Evolutionary conservation across 768 basidiomycete genomes (phyloP).

Genomic region (Mycena filopes): DNA sequence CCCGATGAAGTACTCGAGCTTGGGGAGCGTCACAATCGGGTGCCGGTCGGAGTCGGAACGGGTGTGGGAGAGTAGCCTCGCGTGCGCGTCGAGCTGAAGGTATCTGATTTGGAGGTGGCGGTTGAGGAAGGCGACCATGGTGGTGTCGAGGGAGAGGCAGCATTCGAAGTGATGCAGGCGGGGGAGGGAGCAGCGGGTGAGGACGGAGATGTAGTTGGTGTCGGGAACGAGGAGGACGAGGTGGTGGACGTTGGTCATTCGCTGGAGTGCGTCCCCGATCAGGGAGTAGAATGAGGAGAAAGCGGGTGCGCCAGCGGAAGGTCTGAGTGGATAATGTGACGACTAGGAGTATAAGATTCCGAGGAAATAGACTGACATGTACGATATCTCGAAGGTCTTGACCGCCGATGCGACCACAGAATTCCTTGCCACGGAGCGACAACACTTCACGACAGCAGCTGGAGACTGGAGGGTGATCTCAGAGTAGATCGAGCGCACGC

Average conservation of each 20-base stretch:
- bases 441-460: conserved; percentile 44
- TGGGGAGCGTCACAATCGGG: conserved; percentile 41
- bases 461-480: conserved; percentile 45
- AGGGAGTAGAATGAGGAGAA: conserved; percentile 45
- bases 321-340: conserved; percentile 32
- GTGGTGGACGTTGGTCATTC: conserved; percentile 40
- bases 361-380: conserved; percentile 42
- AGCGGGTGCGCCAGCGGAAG: conserved; percentile 34
- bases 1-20: conserved; percentile 49
- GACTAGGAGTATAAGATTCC: conserved; percentile 1
- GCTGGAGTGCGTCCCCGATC: conserved; percentile 41
- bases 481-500: conserved; percentile 46
- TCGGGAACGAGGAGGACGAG: conserved; percentile 47
- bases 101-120: conserved; percentile 47
- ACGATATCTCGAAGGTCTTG: conserved; percentile 45
- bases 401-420: conserved; percentile 41
- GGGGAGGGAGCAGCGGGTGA: conserved; percentile 39
- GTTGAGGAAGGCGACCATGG: conserved; percentile 47
- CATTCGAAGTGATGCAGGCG: conserved; percentile 49
- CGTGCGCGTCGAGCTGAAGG: conserved; percentile 46
- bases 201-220: conserved; percentile 39
- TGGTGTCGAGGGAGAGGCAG: conserved; percentile 43
- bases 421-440: conserved; percentile 45
- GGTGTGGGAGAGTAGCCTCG: not conserved
- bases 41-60: conserved; percentile 6